Evolutionary conservation across 1,139 yeast species (phyloP).

Genomic region (Suhomyces bokatorum): DNA sequence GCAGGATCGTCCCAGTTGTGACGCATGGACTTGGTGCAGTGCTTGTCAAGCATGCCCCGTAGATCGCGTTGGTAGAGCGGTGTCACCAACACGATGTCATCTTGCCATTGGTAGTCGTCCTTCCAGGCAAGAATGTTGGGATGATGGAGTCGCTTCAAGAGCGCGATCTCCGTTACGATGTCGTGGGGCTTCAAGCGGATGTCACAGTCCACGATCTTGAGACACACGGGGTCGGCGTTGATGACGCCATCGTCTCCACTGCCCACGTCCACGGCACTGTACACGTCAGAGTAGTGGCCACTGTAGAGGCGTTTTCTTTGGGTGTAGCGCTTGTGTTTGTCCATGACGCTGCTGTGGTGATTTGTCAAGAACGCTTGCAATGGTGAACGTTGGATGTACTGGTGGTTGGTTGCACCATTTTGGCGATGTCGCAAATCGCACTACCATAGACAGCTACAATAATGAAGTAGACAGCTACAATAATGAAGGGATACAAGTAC

Average conservation of each 20-base stretch:
- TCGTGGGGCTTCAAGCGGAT: constrained; percentile 41
- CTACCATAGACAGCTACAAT: too few relatives aligned
- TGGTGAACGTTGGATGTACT: too few relatives aligned
- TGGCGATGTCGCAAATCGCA: too few relatives aligned
- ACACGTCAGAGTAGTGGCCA: constrained; percentile 42
- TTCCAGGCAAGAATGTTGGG: constrained; percentile 24
- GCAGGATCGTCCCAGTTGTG: constrained; percentile 24
- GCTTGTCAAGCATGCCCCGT: constrained; percentile 23
- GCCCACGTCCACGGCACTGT: constrained; percentile 23
- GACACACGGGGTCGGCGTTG: too few relatives aligned
- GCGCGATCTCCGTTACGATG: constrained; percentile 33
- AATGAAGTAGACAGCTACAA: too few relatives aligned
- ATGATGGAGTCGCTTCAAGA: constrained; percentile 27
- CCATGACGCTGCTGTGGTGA: not conserved
- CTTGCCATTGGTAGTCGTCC: constrained; percentile 27
- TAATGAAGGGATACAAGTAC: too few relatives aligned
- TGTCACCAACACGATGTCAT: constrained; percentile 39
- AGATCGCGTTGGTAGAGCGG: constrained; percentile 33
- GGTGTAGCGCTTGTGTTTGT: constrained; percentile 17
- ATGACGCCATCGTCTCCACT: too few relatives aligned
- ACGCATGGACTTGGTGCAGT: constrained; percentile 19
- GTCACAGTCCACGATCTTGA: constrained; percentile 44
- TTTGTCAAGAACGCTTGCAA: too few relatives aligned
- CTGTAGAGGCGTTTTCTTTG: constrained; percentile 28
- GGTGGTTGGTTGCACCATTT: too few relatives aligned